phyloP scores from a whole-genome alignment of 768 basidiomycete species.

The Termitomyces sp. region DNA sequence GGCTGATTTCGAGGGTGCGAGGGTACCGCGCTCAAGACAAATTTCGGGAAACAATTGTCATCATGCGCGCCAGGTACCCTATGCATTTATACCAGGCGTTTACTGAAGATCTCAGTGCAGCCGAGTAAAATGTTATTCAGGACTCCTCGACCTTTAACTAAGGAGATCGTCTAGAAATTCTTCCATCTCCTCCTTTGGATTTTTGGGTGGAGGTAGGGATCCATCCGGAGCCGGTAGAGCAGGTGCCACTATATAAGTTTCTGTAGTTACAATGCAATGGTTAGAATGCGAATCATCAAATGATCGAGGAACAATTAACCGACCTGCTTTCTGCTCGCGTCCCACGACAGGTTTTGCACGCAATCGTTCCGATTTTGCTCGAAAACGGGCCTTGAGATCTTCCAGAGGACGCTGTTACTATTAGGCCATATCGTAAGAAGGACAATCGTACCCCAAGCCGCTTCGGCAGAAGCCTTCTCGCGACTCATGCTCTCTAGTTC shows the following conservation, averaged over 20 bases:
- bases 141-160: conserved; percentile 14
- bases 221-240: conserved; percentile 22
- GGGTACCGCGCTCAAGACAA: conserved; percentile 18
- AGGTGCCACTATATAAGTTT: conserved; percentile 17
- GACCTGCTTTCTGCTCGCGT: conserved; percentile 37
- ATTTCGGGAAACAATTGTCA: conserved; percentile 27
- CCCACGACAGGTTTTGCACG: conserved; percentile 27
- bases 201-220: conserved; percentile 26
- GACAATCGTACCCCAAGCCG: conserved; percentile 55
- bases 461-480: conserved; percentile 74
- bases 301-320: background rate
- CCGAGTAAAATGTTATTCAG: background rate
- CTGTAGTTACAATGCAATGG: background rate
- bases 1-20: conserved; percentile 10
- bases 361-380: conserved; percentile 49
- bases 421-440: background rate
- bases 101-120: background rate
- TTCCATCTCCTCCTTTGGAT: conserved; percentile 59
- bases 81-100: conserved; percentile 21
- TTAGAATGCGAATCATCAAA: background rate
- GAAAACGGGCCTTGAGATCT: conserved; percentile 61
- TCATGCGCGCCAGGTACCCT: conserved; percentile 20
- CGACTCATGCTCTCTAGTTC: conserved; percentile 60
- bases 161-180: conserved; percentile 70
- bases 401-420: background rate